Conservation (phyloP, 257 asterid species). For the Gynochthodes officinalis region DNA sequence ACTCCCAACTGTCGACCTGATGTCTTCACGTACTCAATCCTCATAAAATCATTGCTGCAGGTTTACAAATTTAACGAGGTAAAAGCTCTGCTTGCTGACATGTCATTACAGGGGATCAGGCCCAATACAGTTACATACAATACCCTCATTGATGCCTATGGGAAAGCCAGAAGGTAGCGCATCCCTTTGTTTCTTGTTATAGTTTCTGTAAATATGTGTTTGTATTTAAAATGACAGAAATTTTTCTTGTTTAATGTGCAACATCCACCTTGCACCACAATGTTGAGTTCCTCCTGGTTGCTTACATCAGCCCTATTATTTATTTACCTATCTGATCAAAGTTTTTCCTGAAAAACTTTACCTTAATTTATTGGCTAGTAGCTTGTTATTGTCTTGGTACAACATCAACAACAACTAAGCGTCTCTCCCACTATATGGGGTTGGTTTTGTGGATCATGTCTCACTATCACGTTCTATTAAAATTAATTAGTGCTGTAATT, state of each 20-base stretch:
- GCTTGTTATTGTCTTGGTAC: background rate
- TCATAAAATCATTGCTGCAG: constrained; percentile 77
- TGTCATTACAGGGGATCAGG: constrained; percentile 60
- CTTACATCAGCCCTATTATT: background rate
- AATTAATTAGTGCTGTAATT: constrained; percentile 9
- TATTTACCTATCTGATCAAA: too few species aligned
- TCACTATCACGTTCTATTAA: too few species aligned
- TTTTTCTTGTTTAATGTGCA: background rate
- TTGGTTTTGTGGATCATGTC: too few species aligned
- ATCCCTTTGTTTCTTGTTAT: constrained; percentile 13
- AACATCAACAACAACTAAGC: too few species aligned
- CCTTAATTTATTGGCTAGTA: background rate
- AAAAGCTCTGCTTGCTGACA: constrained; percentile 57
- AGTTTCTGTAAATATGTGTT: constrained; percentile 13
- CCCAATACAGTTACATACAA: constrained; percentile 84
- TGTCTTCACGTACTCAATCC: constrained; percentile 77
- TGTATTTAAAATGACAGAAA: background rate
- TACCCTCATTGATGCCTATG: constrained; percentile 90
- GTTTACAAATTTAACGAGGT: constrained; percentile 56
- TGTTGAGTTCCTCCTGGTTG: background rate
- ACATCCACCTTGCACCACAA: background rate
- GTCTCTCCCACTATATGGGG: too few species aligned
- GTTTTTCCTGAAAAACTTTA: background rate
- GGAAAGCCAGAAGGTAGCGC: constrained; percentile 76
- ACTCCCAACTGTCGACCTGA: constrained; percentile 63